Base-by-base conservation (phyloP, 495 filamentous ascomycete genomes). In the Trichodelitschia bisporula region DNA sequence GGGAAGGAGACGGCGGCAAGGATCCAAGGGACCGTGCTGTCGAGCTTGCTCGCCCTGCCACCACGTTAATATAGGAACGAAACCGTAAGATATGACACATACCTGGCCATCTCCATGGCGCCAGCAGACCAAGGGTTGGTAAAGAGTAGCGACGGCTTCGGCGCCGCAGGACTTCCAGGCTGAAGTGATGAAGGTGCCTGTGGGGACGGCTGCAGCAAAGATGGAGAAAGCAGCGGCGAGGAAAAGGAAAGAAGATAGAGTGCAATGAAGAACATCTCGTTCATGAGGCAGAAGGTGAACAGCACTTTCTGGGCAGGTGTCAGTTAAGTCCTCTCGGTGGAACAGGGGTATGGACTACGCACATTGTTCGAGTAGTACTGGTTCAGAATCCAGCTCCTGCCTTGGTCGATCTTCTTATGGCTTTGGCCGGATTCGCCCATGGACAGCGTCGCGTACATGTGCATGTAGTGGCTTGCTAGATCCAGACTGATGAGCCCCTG, bases 181-280 rank as follows among this genome's bases (percentile, higher is more conserved):
- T 72, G 63, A 29, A 66, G 58, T n/a, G n/a, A n/a, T n/a, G n/a
- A n/a, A n/a, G n/a, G n/a, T 17, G 61, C 63, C 13, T 58, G 58
- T 1, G 54, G 61, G 17, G 30, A 51, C 32, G 45, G 50, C 16
- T 51, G 49, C 16, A 91, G 67, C 12, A 93, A 75, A 17, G 72
- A 74, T 0, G 83, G 79, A 2, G 78, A 82, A 33, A 93, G 65
- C 17, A 62, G 60, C 1, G 83, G 83, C 21, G 75, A 83, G 27
- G 72, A 80, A 64, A 99, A 99, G 41, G 82, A 91, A 26, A 99
- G 69, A 26, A 99, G 76, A 58, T 99, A 99, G 38, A 95, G 64
- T 26, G 80, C 82, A 47, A 99, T 82, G 60, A 95, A 99, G 61
- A 91, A 95, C 35, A 77, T 49, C 52, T 99, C 89, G 51, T 95